phyloP scores from a whole-genome alignment of 2,329 filamentous ascomycete genomes.

The Thelonectria blattea region DNA sequence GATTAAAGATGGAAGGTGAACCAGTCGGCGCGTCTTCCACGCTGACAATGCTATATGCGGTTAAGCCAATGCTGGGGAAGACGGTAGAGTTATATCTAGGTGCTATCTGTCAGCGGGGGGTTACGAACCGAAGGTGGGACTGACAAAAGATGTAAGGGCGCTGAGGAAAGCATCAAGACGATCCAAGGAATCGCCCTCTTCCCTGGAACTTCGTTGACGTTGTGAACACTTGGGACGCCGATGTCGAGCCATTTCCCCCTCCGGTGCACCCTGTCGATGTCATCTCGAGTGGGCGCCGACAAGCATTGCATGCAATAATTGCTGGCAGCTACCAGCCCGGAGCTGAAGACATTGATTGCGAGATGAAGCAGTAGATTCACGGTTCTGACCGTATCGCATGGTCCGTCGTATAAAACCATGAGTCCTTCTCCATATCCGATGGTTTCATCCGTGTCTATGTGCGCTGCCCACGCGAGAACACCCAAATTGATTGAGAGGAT shows the following conservation, averaged over 20 bases:
- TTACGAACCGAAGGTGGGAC: background rate
- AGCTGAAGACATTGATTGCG: background rate
- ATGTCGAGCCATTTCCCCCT: background rate
- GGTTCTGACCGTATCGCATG: background rate
- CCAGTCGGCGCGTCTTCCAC: no score
- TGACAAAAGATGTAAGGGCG: background rate
- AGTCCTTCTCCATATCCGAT: background rate
- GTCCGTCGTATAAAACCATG: background rate
- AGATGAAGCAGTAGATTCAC: background rate
- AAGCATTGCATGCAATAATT: conserved; percentile 9
- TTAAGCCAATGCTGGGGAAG: no score
- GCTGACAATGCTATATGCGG: no score
- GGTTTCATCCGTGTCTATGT: background rate
- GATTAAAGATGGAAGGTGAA: no score
- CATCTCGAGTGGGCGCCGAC: background rate
- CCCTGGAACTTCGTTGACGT: background rate
- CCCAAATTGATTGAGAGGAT: background rate
- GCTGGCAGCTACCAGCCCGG: background rate
- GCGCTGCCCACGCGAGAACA: background rate
- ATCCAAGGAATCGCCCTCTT: background rate
- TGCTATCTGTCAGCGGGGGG: background rate
- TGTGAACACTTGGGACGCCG: background rate
- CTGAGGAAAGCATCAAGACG: background rate
- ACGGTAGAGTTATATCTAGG: no score
- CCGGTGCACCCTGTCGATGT: background rate